Evolutionary conservation across 179 eudicot species (phyloP), one percentile per base, ranked within the genome.

Genomic region (Nepenthes alata): DNA sequence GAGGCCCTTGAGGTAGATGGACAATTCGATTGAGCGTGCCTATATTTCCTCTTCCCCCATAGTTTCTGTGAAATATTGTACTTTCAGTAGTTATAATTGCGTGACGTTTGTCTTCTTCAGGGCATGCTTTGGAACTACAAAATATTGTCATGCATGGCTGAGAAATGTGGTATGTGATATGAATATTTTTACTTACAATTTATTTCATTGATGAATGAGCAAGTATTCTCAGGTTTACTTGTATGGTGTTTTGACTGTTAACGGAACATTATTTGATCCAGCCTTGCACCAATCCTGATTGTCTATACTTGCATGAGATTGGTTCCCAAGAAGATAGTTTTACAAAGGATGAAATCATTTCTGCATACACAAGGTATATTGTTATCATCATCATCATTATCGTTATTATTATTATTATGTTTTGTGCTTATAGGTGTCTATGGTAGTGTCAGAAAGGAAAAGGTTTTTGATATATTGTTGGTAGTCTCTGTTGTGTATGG

Each of bases 111-210:
- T 71, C 47, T 72, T 69, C 36, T 71, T 69, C 81, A 94, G 99
- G 67, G 99, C 96, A 74, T 90, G 95, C 64, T 93, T 90, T 79
- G 99, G 99, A 72, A 90, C 99, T 55, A 95, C 99, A 49, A 93
- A 93, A 65, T 93, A 93, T 72, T 93, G 99, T 67, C 99, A 93
- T 83, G 89, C 99, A 58, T 93, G 99, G 99, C 79, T 93, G 77
- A 81, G 84, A 73, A 90, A 81, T 74, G 73, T 75, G 99, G 99
- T 93, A 87, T 69, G 66, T 6, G 47, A 39, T 60, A 13, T 53
- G 64, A 14, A 9, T 64, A 3, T 52, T 9, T 54, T 54, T 25
- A 3, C 37, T 13, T 12, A 15, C 7, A 45, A 58, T 37, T 10
- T 11, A 37, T 6, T 41, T 37, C n/a, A 9, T 11, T 48, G 11